Evolutionary conservation across 2,329 filamentous ascomycete genomes (phyloP).

Genomic region (Aureobasidium mangrovei): DNA sequence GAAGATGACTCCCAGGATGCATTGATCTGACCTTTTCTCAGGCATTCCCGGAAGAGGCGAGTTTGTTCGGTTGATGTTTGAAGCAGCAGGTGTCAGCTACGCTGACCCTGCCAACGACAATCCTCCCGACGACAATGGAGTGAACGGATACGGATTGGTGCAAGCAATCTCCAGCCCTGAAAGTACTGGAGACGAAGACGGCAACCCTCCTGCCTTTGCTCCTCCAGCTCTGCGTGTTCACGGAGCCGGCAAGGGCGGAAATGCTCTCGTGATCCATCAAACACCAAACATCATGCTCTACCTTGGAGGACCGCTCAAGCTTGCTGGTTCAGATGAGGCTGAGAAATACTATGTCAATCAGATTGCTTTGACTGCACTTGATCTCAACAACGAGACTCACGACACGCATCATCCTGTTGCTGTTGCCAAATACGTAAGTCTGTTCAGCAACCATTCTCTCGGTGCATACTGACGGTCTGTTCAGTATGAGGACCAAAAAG

Average conservation of each 20-base stretch:
- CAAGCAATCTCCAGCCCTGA: constrained; percentile 39
- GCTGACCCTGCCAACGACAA: constrained; percentile 48
- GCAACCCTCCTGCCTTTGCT: constrained; percentile 57
- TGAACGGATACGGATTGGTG: constrained; percentile 46
- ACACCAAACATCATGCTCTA: constrained; percentile 67
- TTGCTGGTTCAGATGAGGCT: constrained; percentile 42
- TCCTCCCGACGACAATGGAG: constrained; percentile 33
- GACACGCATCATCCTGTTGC: constrained; percentile 68
- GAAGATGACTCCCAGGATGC: no score
- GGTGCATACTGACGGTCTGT: background rate
- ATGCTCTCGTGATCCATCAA: constrained; percentile 54
- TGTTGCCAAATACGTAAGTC: constrained; percentile 36
- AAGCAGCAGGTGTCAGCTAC: constrained; percentile 58
- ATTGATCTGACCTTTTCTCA: background rate
- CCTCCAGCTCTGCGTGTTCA: constrained; percentile 54
- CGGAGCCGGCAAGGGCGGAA: constrained; percentile 43
- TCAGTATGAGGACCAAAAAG: constrained; percentile 44
- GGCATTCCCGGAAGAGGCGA: constrained; percentile 64
- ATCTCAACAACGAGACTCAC: constrained; percentile 63
- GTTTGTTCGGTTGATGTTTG: constrained; percentile 61
- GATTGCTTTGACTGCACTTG: constrained; percentile 60
- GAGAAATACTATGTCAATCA: constrained; percentile 52
- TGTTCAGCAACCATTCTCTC: no score
- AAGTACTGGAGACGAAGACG: constrained; percentile 38
- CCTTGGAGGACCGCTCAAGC: constrained; percentile 51